Conservation (phyloP, 768 basidiomycete species). For the Crepidotus variabilis region DNA sequence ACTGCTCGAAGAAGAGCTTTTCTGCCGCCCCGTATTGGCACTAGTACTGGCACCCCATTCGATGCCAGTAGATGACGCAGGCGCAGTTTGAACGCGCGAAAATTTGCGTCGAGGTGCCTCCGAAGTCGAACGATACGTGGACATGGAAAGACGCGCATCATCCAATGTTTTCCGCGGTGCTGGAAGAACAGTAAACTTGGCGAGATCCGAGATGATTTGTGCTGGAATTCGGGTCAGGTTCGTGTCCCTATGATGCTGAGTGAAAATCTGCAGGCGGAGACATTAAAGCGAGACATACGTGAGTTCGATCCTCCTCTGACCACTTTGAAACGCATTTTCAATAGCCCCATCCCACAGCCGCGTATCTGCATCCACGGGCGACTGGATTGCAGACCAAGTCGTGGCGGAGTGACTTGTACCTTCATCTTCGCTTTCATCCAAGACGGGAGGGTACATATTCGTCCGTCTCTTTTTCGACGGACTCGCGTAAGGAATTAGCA, state of each 20-base stretch:
- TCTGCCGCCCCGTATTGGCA: conserved; percentile 22
- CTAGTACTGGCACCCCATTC: conserved; percentile 4
- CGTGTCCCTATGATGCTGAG: conserved; percentile 23
- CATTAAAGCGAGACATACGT: conserved; percentile 33
- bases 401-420: not conserved
- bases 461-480: conserved; percentile 21
- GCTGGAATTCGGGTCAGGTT: conserved; percentile 47
- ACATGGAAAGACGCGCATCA: conserved; percentile 8
- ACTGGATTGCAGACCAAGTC: not conserved
- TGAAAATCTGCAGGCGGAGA: not conserved
- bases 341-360: conserved; percentile 16
- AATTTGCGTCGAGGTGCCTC: conserved; percentile 11
- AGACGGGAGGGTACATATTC: conserved; percentile 30
- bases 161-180: conserved; percentile 27
- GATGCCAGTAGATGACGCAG: conserved; percentile 12
- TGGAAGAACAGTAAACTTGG: conserved; percentile 40
- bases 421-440: conserved; percentile 32
- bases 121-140: not conserved
- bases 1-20: conserved; percentile 25
- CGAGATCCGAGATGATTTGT: conserved; percentile 43
- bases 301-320: conserved; percentile 49
- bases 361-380: not conserved
- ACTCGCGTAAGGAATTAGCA: conserved; percentile 18
- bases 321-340: conserved; percentile 38
- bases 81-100: conserved; percentile 22